Conservation (phyloP, 805 yeast species). For the Candida pseudofarinosa region DNA sequence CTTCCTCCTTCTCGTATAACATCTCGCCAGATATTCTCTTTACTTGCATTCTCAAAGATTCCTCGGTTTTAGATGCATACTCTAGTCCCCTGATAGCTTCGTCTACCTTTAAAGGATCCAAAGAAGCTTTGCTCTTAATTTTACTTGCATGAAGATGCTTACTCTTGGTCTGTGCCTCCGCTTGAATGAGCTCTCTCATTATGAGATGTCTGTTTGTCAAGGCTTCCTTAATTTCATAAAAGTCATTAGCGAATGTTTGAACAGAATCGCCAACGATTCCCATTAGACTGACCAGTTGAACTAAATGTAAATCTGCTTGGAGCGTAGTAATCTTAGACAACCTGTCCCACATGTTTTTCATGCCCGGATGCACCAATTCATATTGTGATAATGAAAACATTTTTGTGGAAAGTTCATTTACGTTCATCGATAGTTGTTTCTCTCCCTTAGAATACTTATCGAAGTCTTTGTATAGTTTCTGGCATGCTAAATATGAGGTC, state of each 20-base stretch:
- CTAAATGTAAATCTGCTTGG: constrained; percentile 72
- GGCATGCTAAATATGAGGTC: constrained; percentile 57
- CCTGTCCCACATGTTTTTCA: constrained; percentile 75
- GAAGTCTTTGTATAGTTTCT: constrained; percentile 47
- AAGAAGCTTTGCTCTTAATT: constrained; percentile 65
- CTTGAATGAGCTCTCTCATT: constrained; percentile 82
- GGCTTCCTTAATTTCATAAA: constrained; percentile 86
- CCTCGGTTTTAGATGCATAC: constrained; percentile 71
- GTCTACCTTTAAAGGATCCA: constrained; percentile 85
- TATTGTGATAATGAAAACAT: constrained; percentile 36
- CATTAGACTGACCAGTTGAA: constrained; percentile 66
- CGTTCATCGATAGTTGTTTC: constrained; percentile 45
- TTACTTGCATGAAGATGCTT: constrained; percentile 71
- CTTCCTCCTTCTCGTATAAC: constrained; percentile 65
- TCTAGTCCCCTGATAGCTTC: constrained; percentile 82
- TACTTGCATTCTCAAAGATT: constrained; percentile 70
- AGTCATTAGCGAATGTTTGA: constrained; percentile 61
- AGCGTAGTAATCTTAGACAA: constrained; percentile 64
- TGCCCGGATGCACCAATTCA: constrained; percentile 56
- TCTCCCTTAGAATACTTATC: constrained; percentile 58
- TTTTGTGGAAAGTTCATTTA: constrained; percentile 45
- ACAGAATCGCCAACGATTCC: constrained; percentile 77
- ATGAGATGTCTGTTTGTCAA: constrained; percentile 86
- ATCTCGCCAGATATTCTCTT: constrained; percentile 82
- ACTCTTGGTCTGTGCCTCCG: constrained; percentile 68